Evolutionary conservation across 148 eudicot species (phyloP), one percentile per base, ranked within the genome.

Genomic region (Amaranthus palmeri): DNA sequence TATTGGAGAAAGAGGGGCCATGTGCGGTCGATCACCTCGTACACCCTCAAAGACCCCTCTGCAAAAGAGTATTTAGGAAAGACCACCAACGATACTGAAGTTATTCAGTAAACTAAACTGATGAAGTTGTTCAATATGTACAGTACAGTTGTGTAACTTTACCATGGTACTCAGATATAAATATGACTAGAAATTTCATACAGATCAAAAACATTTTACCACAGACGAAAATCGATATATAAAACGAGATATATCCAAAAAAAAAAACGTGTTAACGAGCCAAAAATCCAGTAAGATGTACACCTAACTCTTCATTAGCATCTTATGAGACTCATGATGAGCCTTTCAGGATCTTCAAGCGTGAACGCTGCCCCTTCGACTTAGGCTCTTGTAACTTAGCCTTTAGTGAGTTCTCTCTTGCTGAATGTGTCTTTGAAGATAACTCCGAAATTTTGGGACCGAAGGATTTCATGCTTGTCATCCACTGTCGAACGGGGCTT

Each of bases 321-420:
- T 53, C 48, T 10, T 49, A 25, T 4, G 10, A 7, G 43, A 65
- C 43, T 58, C 17, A 79, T 14, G 67, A 81, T 67, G 77, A 77
- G 54, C 81, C 82, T 71, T 83, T 82, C 41, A 87, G 81, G 42
- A 85, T 86, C 77, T 88, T 95, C 81, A 86, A 75, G 5, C 97
- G 85, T 51, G 96, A 86, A 4, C 92, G 88, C 15, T 88, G 95
- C 52, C 96, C 97, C 73, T 87, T 86, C 7, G 83, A 71, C 78
- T 89, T 85, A 5, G 96, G 88, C 80, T 93, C 97, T 10, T 87
- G 83, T 70, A 93, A 86, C 81, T 88, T 91, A 60, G 91, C 88
- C 81, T 87, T 91, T 73, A 93, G 80, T 2, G 92, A 79, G 57
- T 82, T 84, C 74, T 89, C 91, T 74, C 73, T 84, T 10, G 72